Percentiles rank a stretch among this genome's conserved stretches.
These are phyloP conservation scores for Leccinum longicurvipes DNA, from an alignment of 768 basidiomycete genomes.

Conservation along the genomic window DNA sequence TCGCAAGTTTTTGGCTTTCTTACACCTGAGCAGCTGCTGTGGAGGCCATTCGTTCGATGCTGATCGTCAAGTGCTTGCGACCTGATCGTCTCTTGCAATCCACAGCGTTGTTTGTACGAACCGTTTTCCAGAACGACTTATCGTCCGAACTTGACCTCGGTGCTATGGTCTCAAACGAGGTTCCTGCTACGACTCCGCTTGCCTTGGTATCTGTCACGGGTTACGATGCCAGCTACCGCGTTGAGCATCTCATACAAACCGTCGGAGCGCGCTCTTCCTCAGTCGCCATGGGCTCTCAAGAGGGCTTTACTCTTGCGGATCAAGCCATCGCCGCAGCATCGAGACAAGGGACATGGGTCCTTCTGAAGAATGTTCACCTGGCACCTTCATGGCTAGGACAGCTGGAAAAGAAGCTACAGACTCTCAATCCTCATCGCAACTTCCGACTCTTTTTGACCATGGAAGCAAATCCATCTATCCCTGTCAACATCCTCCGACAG, in stretches of 20 bases:
- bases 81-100: slow-evolving; percentile 90
- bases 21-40: slow-evolving; percentile 51
- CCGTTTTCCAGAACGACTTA: slow-evolving; percentile 80
- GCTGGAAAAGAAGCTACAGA: slow-evolving; percentile 94
- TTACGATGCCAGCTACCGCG: slow-evolving; percentile 97
- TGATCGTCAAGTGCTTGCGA: slow-evolving; percentile 86
- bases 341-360: slow-evolving; percentile 92
- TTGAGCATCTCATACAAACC: slow-evolving; percentile 81
- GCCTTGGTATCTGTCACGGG: slow-evolving; percentile 92
- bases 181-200: slow-evolving; percentile 76
- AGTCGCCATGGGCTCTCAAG: slow-evolving; percentile 97
- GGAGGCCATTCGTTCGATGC: slow-evolving; percentile 69
- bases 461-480: slow-evolving; percentile 93
- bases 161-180: slow-evolving; percentile 74
- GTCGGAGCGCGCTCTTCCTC: slow-evolving; percentile 76
- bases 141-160: slow-evolving; percentile 75
- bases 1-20: slow-evolving; percentile 3
- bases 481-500: slow-evolving; percentile 94
- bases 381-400: slow-evolving; percentile 95
- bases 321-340: slow-evolving; percentile 93
- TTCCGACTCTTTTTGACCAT: slow-evolving; percentile 98
- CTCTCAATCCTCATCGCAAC: slow-evolving; percentile 79
- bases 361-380: slow-evolving; percentile 96
- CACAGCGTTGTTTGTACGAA: slow-evolving; percentile 67
- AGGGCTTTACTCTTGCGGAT: slow-evolving; percentile 94